Evolutionary conservation across 345 rosid genomes (phyloP), one percentile per base, ranked within the genome.

Genomic region (Cardiospermum halicacabum): DNA sequence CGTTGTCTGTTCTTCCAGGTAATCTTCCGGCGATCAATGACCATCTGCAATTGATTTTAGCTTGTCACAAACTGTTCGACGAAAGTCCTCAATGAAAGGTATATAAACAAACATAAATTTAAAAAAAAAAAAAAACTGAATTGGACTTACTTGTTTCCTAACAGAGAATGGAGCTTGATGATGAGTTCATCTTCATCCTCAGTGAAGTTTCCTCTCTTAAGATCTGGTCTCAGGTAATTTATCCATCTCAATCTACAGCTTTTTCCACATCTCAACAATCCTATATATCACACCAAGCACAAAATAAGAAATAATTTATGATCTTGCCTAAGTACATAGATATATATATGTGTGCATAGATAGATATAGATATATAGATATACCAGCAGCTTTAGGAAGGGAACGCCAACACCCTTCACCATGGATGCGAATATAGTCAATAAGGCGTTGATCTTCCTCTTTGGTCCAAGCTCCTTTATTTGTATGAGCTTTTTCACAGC

Each of bases 391-490:
- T 77, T 82, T 88, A 3, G 97, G 97, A 15, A 88, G 92, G 27
- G 97, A 91, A 15, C 95, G 90, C 97, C 97, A 91, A 74, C 91
- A 85, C 43, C 97, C 95, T 74, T 91, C 95, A 22, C 97, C 97
- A 22, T 91, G 88, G 43, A 55, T 40, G 36, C 91, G 85, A 66
- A 91, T 91, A 50, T 88, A 84, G 50, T 84, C 83, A 62, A 85
- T 64, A 51, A 91, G 92, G 62, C 90, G 89, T 57, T 82, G 86
- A 55, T 90, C 97, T 74, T 90, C 97, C 21, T 90, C 97, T 68
- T 85, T 90, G 42, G 90, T 87, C 97, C 97, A 91, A 2, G 97
- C 95, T 18, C 97, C 97, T 70, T 91, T 91, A 75, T 91, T 88
- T 53, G 92, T 88, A 65, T 91, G 97, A 13, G 89, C 88, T 34